A percentile compares a stretch with the other conserved stretches of the same genome.
phyloP scores from a whole-genome alignment of 768 basidiomycete genomes.

The Lactarius akahatsu region DNA sequence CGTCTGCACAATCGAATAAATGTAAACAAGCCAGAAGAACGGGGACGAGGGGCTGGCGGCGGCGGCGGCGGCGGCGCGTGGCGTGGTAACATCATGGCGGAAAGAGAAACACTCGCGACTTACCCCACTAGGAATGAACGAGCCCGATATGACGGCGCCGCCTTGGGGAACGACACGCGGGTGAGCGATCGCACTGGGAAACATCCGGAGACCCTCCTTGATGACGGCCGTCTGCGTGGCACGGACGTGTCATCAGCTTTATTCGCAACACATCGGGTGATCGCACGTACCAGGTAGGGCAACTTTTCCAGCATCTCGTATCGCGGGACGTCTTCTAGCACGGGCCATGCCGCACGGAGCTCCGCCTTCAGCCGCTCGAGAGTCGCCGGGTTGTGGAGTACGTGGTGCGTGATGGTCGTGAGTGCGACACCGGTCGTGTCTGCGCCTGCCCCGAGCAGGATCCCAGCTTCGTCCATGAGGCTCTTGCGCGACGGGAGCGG shows the following conservation, averaged over 20 bases:
- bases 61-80: not conserved
- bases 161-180: slow-evolving; percentile 42
- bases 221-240: slow-evolving; percentile 45
- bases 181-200: slow-evolving; percentile 42
- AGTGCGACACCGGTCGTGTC: slow-evolving; percentile 46
- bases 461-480: slow-evolving; percentile 32
- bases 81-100: too few species aligned
- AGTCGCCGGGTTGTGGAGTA: slow-evolving; percentile 37
- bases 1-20: slow-evolving; percentile 34
- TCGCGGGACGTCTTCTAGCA: slow-evolving; percentile 34
- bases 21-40: not conserved
- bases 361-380: slow-evolving; percentile 36
- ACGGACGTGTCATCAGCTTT: not conserved
- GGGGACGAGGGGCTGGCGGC: slow-evolving; percentile 1
- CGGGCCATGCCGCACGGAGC: slow-evolving; percentile 44
- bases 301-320: slow-evolving; percentile 45
- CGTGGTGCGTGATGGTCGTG: slow-evolving; percentile 39
- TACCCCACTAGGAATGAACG: slow-evolving; percentile 42
- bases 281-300: slow-evolving; percentile 45
- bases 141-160: slow-evolving; percentile 39
- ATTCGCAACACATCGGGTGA: not conserved
- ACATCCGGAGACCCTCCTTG: slow-evolving; percentile 47
- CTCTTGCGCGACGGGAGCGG: slow-evolving; percentile 33
- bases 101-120: slow-evolving; percentile 20
- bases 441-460: slow-evolving; percentile 43